Percentiles rank a stretch among this genome's conserved stretches.
These are phyloP conservation scores for Dipteronia dyeriana DNA, from an alignment of 345 rosid genomes.

Conservation along the genomic window DNA sequence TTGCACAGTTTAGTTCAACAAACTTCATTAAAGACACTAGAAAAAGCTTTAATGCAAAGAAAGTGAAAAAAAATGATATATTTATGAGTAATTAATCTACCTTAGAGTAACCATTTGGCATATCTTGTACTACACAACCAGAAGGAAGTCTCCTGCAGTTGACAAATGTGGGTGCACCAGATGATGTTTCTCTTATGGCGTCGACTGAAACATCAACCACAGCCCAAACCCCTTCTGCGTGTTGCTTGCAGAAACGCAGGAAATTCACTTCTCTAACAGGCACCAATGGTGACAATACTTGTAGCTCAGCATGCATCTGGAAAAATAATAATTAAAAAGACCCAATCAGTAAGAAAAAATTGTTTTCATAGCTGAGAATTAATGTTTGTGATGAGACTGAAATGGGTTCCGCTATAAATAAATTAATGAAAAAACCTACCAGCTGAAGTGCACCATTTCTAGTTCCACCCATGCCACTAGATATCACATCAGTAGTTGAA, in stretches of 20 bases:
- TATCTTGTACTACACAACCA: conserved; percentile 92
- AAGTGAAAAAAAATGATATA: conserved; percentile 4
- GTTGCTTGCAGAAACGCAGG: conserved; percentile 92
- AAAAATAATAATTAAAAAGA: too few relatives aligned
- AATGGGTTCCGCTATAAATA: background rate
- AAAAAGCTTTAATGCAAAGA: background rate
- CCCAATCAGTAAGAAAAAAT: too few relatives aligned
- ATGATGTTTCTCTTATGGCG: conserved; percentile 44
- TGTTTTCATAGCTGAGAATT: too few relatives aligned
- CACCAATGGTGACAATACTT: conserved; percentile 86
- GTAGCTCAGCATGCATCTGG: conserved; percentile 93
- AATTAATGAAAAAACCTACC: conserved; percentile 40
- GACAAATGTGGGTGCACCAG: conserved; percentile 49
- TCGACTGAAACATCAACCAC: conserved; percentile 94
- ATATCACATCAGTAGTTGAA: conserved; percentile 74
- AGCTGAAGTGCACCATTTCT: conserved; percentile 89
- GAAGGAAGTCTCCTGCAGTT: conserved; percentile 92
- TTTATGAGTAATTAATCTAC: conserved; percentile 32
- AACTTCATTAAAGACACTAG: conserved; percentile 34
- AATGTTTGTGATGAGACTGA: background rate
- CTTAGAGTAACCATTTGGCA: conserved; percentile 97
- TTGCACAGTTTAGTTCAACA: conserved; percentile 31
- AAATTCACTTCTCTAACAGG: conserved; percentile 89
- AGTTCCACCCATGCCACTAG: conserved; percentile 87
- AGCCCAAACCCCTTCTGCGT: conserved; percentile 91